Conservation (phyloP, 208 protist genomes). For the Crithidia acanthocephali region DNA sequence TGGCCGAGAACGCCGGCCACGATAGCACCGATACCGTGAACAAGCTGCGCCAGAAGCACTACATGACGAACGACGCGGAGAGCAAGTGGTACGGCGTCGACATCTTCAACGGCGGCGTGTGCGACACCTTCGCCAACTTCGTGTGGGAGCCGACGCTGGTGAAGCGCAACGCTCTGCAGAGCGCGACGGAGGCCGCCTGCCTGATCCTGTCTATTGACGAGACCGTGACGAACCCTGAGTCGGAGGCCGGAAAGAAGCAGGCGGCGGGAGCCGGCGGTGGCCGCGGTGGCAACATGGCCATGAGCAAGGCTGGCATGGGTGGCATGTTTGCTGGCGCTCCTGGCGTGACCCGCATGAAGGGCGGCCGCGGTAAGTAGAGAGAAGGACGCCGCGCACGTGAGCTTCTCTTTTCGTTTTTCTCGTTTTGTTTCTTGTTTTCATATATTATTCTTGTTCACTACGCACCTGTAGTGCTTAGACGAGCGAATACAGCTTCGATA, state of each 20-base stretch:
- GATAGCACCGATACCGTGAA: slow-evolving; percentile 99
- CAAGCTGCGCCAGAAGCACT: slow-evolving; percentile 99
- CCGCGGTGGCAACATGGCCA: slow-evolving; percentile 75
- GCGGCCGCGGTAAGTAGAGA: slow-evolving; percentile 70
- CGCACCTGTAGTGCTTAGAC: neutral
- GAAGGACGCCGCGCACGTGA: neutral
- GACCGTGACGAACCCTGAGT: slow-evolving; percentile 97
- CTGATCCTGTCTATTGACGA: slow-evolving; percentile 99
- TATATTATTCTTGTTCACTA: neutral
- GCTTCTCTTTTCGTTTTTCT: neutral
- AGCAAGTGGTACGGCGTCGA: slow-evolving; percentile 98
- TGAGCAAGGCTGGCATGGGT: slow-evolving; percentile 93
- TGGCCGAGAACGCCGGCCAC: slow-evolving; percentile 99
- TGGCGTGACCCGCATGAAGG: slow-evolving; percentile 88
- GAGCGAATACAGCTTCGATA: slow-evolving; percentile 12
- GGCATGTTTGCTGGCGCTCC: slow-evolving; percentile 92
- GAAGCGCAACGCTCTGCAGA: slow-evolving; percentile 98
- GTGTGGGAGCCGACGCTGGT: slow-evolving; percentile 99
- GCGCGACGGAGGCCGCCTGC: slow-evolving; percentile 99
- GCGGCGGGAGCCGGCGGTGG: slow-evolving; percentile 63
- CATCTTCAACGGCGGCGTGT: slow-evolving; percentile 97
- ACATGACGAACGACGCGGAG: slow-evolving; percentile 39
- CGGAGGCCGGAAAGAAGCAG: slow-evolving; percentile 90
- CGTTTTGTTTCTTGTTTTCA: slow-evolving; percentile 1
- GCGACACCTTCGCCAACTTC: slow-evolving; percentile 97